Conservation (phyloP, 2,329 filamentous ascomycete genomes). For the Colletotrichum musicola region DNA sequence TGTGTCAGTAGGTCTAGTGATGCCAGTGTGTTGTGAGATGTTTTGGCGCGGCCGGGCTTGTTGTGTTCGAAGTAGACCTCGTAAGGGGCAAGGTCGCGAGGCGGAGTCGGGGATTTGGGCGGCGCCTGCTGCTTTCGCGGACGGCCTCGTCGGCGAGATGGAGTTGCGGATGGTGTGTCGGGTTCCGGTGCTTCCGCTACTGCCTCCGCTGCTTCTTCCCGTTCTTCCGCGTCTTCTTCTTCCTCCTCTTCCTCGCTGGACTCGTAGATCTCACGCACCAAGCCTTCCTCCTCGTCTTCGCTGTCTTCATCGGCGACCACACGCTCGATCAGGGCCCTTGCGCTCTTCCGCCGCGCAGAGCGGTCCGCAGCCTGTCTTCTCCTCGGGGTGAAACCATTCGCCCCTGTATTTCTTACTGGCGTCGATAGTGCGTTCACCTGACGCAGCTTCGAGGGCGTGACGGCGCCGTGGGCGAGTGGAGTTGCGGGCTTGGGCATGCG, state of each 20-base stretch:
- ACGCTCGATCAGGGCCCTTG: slow-evolving; percentile 79
- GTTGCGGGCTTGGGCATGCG: slow-evolving; percentile 49
- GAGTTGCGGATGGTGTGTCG: slow-evolving; percentile 61
- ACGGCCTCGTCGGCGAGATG: slow-evolving; percentile 56
- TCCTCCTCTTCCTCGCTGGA: slow-evolving; percentile 66
- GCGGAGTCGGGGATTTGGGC: slow-evolving; percentile 79
- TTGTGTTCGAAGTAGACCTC: slow-evolving; percentile 97
- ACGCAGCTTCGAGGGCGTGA: slow-evolving; percentile 53
- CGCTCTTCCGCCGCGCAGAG: slow-evolving; percentile 89
- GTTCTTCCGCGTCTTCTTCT: slow-evolving; percentile 44
- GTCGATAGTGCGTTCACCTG: slow-evolving; percentile 51
- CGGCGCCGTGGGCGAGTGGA: slow-evolving; percentile 45
- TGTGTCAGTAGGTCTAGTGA: slow-evolving; percentile 84
- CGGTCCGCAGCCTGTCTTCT: slow-evolving; percentile 80
- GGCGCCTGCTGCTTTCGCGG: slow-evolving; percentile 58
- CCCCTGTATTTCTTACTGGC: slow-evolving; percentile 51
- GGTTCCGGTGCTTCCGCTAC: slow-evolving; percentile 47
- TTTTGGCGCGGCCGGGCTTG: slow-evolving; percentile 82
- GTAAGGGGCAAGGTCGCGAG: slow-evolving; percentile 84
- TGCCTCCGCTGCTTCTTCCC: slow-evolving; percentile 46
- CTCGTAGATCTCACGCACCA: slow-evolving; percentile 78
- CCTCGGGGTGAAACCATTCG: slow-evolving; percentile 68
- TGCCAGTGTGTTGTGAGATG: slow-evolving; percentile 86
- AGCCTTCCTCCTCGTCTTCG: slow-evolving; percentile 78
- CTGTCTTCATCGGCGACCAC: slow-evolving; percentile 73